A percentile compares a stretch with the other conserved stretches of the same genome.
phyloP scores from a whole-genome alignment of 2,329 filamentous ascomycete genomes.

The Verticillium klebahnii region DNA sequence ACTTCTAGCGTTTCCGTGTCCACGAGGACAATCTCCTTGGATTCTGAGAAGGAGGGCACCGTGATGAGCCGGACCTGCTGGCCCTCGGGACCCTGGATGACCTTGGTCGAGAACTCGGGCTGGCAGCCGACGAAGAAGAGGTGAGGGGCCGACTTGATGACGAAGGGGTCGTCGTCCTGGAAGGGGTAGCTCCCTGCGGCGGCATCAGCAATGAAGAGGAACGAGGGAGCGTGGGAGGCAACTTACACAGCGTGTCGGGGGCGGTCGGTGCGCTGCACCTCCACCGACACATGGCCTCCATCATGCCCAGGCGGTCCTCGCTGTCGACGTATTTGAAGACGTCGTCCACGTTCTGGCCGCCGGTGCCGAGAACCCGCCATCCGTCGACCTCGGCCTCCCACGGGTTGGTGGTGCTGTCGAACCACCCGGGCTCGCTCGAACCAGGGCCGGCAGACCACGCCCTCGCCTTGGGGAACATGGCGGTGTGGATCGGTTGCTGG shows the following conservation, averaged over 20 bases:
- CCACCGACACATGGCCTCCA: slow-evolving; percentile 94
- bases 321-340: slow-evolving; percentile 85
- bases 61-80: slow-evolving; percentile 75
- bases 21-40: slow-evolving; percentile 74
- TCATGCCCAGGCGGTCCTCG: slow-evolving; percentile 75
- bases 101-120: slow-evolving; percentile 67
- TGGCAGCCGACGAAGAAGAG: slow-evolving; percentile 89
- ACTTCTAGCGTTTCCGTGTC: slow-evolving; percentile 83
- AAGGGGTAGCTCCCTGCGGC: slow-evolving; percentile 88
- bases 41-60: slow-evolving; percentile 75
- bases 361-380: slow-evolving; percentile 79
- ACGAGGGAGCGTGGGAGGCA: neutral
- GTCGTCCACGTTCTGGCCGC: slow-evolving; percentile 91
- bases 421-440: slow-evolving; percentile 59
- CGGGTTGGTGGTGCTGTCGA: slow-evolving; percentile 88
- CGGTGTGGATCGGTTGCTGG: slow-evolving; percentile 87
- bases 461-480: slow-evolving; percentile 78
- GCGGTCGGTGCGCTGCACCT: slow-evolving; percentile 87
- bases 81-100: slow-evolving; percentile 62
- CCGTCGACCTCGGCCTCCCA: slow-evolving; percentile 90
- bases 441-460: slow-evolving; percentile 59
- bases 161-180: slow-evolving; percentile 87
- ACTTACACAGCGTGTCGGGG: slow-evolving; percentile 88
- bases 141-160: slow-evolving; percentile 80
- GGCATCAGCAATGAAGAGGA: slow-evolving; percentile 6